A percentile compares a stretch with the other conserved stretches of the same genome.
Conservation (phyloP, 108 stramenopile species). For the Skeletonema costatum region DNA sequence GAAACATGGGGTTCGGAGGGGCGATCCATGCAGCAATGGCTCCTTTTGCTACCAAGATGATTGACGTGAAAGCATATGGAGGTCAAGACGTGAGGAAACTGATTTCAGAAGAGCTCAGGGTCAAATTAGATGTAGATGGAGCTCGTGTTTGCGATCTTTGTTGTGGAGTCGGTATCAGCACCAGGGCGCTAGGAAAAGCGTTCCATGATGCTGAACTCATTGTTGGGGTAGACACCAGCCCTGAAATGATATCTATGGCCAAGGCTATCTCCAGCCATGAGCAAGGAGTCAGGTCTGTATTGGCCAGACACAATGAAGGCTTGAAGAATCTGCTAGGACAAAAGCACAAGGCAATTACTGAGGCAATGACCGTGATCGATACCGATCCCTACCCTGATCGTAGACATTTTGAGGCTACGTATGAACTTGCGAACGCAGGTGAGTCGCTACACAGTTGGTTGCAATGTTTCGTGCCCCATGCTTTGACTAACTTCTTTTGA, state of each 20-base stretch:
- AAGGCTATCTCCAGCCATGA: conserved; percentile 44
- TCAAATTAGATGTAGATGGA: conserved; percentile 36
- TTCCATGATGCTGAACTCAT: conserved; percentile 70
- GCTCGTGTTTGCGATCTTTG: conserved; percentile 72
- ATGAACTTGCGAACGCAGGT: conserved; percentile 56
- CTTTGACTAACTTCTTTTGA: not conserved
- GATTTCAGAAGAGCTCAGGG: conserved; percentile 47
- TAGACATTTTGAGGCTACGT: conserved; percentile 20
- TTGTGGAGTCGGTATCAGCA: conserved; percentile 85
- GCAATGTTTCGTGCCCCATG: not conserved
- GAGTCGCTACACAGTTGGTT: not conserved
- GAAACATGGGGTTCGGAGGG: conserved; percentile 56
- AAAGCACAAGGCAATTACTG: not conserved
- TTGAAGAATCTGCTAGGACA: conserved; percentile 16
- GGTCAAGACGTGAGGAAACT: conserved; percentile 64
- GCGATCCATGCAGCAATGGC: conserved; percentile 79
- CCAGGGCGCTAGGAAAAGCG: conserved; percentile 65
- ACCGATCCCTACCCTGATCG: conserved; percentile 6
- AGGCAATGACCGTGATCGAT: not conserved
- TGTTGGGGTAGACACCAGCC: conserved; percentile 73
- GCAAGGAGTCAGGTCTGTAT: conserved; percentile 17
- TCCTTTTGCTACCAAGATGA: conserved; percentile 75
- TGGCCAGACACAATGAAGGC: conserved; percentile 16
- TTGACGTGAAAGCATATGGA: conserved; percentile 78
- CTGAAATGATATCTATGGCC: conserved; percentile 86